Percentiles rank a stretch among this genome's conserved stretches.
Conservation (phyloP, 2,329 filamentous ascomycete genomes). For the Fusarium sp. region DNA sequence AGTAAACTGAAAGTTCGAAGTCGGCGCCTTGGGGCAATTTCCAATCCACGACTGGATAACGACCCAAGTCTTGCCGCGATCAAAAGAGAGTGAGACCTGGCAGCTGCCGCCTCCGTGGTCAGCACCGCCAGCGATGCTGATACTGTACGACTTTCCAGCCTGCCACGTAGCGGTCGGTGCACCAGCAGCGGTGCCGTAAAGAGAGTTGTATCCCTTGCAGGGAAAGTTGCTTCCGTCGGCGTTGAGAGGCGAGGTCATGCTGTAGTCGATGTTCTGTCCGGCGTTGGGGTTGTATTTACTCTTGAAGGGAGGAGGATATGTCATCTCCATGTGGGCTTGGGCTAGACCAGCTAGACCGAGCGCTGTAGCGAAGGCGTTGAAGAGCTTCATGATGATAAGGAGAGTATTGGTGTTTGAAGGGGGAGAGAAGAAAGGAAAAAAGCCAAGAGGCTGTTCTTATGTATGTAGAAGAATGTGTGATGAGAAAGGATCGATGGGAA, state of each 20-base stretch:
- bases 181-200: conserved; percentile 58
- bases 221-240: conserved; percentile 71
- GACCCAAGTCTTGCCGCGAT: conserved; percentile 72
- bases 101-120: conserved; percentile 75
- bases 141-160: conserved; percentile 68
- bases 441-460: not conserved
- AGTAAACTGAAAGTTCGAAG: conserved; percentile 67
- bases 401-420: not conserved
- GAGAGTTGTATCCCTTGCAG: conserved; percentile 71
- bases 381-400: conserved; percentile 15
- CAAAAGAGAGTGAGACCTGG: conserved; percentile 77
- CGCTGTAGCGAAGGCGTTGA: conserved; percentile 45
- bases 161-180: conserved; percentile 66
- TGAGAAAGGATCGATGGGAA: not conserved
- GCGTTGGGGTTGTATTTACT: conserved; percentile 60
- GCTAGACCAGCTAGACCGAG: conserved; percentile 53
- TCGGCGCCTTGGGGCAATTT: conserved; percentile 55
- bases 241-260: conserved; percentile 72
- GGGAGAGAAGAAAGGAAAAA: not conserved
- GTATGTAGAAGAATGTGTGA: not conserved
- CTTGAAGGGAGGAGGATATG: conserved; percentile 58
- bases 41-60: conserved; percentile 68
- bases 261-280: conserved; percentile 67
- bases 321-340: conserved; percentile 64
- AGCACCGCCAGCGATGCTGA: conserved; percentile 69